phyloP scores from a whole-genome alignment of 2,329 filamentous ascomycete genomes.

The Alternaria viburni region DNA sequence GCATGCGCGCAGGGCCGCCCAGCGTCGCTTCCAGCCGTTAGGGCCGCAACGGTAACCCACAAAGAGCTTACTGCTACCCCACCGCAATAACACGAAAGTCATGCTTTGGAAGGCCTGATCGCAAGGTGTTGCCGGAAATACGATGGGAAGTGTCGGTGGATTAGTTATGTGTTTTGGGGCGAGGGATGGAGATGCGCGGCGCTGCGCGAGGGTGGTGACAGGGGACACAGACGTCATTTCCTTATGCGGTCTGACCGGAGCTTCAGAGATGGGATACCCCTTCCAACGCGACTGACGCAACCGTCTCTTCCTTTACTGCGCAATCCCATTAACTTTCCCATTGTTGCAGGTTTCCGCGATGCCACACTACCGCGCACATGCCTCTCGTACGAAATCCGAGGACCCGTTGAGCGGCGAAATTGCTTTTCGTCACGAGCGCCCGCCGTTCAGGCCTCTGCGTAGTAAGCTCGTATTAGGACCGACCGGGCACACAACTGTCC shows the following conservation, averaged over 20 bases:
- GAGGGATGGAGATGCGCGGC: not conserved
- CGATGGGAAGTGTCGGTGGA: too few species aligned
- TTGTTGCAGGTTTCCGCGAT: not conserved
- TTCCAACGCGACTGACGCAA: not conserved
- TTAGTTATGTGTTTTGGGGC: not conserved
- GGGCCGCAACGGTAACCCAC: not conserved
- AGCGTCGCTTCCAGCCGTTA: constrained; percentile 6
- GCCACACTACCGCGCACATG: not conserved
- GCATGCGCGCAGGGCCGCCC: not conserved
- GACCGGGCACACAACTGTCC: not conserved
- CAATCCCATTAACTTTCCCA: not conserved
- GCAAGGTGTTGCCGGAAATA: not conserved
- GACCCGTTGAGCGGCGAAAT: not conserved
- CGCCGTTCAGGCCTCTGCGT: not conserved
- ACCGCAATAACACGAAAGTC: constrained; percentile 2
- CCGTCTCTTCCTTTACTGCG: not conserved
- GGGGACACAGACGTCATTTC: constrained; percentile 1
- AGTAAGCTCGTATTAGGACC: constrained; percentile 16
- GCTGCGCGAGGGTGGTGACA: not conserved
- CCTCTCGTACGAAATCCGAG: not conserved
- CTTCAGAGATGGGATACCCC: not conserved
- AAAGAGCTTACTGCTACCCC: constrained; percentile 7
- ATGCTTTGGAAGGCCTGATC: not conserved
- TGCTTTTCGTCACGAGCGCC: constrained; percentile 1
- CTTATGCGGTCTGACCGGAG: not conserved